Conservation (phyloP, 2,329 filamentous ascomycete species). For the Paracorniculantispora psalliotae region DNA sequence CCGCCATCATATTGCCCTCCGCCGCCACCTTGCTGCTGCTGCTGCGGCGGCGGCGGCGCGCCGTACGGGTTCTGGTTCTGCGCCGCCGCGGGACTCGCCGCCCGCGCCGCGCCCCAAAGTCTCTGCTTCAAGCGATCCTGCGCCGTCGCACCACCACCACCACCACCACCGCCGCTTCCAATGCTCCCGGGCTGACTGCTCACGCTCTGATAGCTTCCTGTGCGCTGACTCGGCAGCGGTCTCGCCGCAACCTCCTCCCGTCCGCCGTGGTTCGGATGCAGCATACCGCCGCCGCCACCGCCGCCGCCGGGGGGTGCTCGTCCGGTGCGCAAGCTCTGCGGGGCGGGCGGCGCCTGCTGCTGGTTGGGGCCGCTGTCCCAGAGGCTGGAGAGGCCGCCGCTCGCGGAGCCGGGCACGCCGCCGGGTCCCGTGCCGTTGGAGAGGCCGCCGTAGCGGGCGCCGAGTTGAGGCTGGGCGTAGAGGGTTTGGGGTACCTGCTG, state of each 20-base stretch:
- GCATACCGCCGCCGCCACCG: neutral
- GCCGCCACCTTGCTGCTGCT: neutral
- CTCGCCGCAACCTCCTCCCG: constrained; percentile 42
- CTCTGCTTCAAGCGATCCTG: constrained; percentile 79
- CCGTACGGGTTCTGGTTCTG: constrained; percentile 40
- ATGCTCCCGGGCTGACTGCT: constrained; percentile 27
- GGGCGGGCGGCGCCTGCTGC: constrained; percentile 22
- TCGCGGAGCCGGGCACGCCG: neutral
- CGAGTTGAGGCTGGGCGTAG: constrained; percentile 46
- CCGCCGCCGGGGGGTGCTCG: neutral
- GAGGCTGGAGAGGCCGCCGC: constrained; percentile 47
- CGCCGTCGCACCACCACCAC: constrained; percentile 51
- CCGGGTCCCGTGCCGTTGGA: constrained; percentile 24
- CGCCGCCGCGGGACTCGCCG: constrained; percentile 45
- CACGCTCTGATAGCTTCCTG: constrained; percentile 66
- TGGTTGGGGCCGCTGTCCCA: constrained; percentile 47
- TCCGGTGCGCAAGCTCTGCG: constrained; percentile 30
- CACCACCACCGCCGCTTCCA: constrained; percentile 27
- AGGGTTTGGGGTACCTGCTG: constrained; percentile 54
- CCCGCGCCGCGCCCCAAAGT: constrained; percentile 59
- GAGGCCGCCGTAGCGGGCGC: constrained; percentile 49
- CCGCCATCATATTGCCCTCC: constrained; percentile 25
- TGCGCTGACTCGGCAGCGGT: constrained; percentile 66
- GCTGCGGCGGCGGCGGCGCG: constrained; percentile 33
- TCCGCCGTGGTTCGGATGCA: constrained; percentile 17